Base-by-base conservation (phyloP, 2,329 filamentous ascomycete species). In the Chaetomiaceae sp. region DNA sequence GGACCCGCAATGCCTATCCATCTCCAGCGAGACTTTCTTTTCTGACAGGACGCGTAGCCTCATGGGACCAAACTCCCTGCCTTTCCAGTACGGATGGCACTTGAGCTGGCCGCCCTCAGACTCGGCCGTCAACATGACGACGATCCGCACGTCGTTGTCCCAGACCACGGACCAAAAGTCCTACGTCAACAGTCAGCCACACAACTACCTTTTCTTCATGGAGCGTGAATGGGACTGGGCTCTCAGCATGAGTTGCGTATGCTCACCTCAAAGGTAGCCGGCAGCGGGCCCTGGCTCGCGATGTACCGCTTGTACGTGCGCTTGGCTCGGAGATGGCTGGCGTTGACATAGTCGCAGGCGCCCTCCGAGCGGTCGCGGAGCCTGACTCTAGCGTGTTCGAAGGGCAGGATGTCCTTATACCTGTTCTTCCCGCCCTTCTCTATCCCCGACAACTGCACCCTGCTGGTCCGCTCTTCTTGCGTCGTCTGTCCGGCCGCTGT, bases 151-250 rank as follows among this genome's bases (percentile, higher is more conserved):
- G 61, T 97, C 90, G 65, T 97, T 87, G 62, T 97, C 90, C 93
- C 93, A 98, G 24, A 97, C 76, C 10, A 96, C 85, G 50, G 88
- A 91, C 93, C 93, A 98, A 62, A 98, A 98, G 65, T 98, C 93
- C 87, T 93, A 56, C 3, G 41, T 26, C 7, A 37, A 40, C 30
- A 41, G 60, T 71, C 55, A 69, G 61, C 33, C 4, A 24, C 22
- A 24, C 22, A 24, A 24, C 9, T 5, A 6, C 22, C 22, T 6
- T 24, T 24, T 24, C 10, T 5, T 10, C n/a, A n/a, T 39, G 22
- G 18, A 15, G 15, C 19, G 19, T 15, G 17, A 3, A 19, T 2
- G 18, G 11, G 6, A 11, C 9, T 14, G 12, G 22, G 17, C 4
- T 4, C 12, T 18, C 7, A 14, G n/a, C 7, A 15, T 15, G 15